phyloP scores from a whole-genome alignment of 345 rosid species.

The Sonneratia caseolaris region DNA sequence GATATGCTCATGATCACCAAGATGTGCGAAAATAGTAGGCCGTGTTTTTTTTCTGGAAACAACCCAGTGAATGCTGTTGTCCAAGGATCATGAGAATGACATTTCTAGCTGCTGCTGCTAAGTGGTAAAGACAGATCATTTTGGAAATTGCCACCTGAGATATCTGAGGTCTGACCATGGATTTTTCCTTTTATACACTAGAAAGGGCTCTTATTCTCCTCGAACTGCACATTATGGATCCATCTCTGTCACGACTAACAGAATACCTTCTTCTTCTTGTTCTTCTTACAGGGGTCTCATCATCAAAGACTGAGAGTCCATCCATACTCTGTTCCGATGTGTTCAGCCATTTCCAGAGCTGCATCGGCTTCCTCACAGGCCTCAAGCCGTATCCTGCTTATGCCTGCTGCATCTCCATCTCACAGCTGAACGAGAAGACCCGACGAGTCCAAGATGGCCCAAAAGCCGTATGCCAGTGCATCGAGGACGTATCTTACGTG shows the following conservation, averaged over 20 bases:
- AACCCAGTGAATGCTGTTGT: neutral
- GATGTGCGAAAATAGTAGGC: too few relatives aligned
- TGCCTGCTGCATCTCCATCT: constrained; percentile 12
- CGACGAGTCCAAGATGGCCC: neutral
- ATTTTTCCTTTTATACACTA: neutral
- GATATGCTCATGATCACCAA: neutral
- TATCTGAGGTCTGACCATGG: neutral
- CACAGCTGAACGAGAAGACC: constrained; percentile 11
- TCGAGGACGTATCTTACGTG: constrained; percentile 18
- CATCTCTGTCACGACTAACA: neutral
- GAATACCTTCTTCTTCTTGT: neutral
- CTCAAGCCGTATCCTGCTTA: neutral
- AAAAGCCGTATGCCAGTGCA: constrained; percentile 20
- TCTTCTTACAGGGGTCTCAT: neutral
- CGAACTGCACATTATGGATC: neutral
- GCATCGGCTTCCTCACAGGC: constrained; percentile 8
- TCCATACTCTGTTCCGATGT: neutral
- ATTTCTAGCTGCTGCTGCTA: neutral
- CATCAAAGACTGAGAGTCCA: neutral
- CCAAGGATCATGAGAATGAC: constrained; percentile 1
- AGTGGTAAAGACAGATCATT: too few relatives aligned
- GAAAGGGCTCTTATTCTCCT: neutral
- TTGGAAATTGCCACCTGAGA: neutral
- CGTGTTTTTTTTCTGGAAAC: neutral
- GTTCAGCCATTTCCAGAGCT: neutral